A percentile compares a stretch with the other conserved stretches of the same genome.
These are phyloP conservation scores for Ambrosia hybrid DNA, from an alignment of 140 eudicot genomes.

Conservation along the genomic window DNA sequence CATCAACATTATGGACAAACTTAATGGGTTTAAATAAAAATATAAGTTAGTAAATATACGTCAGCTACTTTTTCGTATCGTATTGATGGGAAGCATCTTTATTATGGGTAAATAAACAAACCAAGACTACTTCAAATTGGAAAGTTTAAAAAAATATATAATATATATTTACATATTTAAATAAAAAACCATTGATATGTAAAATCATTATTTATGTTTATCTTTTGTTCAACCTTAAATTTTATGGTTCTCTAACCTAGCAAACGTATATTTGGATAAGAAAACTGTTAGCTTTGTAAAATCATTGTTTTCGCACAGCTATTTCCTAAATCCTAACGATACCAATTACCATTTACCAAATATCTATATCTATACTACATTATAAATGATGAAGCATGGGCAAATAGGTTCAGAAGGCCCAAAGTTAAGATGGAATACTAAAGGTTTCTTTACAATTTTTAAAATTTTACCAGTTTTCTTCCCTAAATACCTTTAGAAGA, in stretches of 20 bases:
- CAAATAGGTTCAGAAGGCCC: too few species aligned
- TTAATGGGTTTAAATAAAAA: slow-evolving; percentile 4
- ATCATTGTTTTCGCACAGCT: background rate
- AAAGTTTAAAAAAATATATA: background rate
- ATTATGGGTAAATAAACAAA: slow-evolving; percentile 30
- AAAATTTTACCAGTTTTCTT: too few species aligned
- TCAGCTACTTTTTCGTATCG: slow-evolving; percentile 10
- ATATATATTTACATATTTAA: background rate
- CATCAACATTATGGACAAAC: slow-evolving; percentile 11
- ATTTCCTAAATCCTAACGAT: slow-evolving; percentile 22
- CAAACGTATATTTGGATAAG: background rate
- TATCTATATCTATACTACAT: background rate
- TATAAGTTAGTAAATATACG: background rate
- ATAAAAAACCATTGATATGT: slow-evolving; percentile 12
- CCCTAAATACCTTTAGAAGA: too few species aligned
- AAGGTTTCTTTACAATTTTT: too few species aligned
- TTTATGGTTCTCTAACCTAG: too few species aligned
- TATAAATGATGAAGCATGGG: too few species aligned
- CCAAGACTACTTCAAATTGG: slow-evolving; percentile 13
- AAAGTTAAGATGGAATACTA: too few species aligned
- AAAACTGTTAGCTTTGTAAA: slow-evolving; percentile 24
- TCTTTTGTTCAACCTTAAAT: too few species aligned
- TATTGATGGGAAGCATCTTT: slow-evolving; percentile 12
- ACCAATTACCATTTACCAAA: background rate
- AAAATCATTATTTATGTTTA: background rate